These are phyloP conservation scores for Fragilariopsis cylindrus DNA, from an alignment of 108 stramenopile species.

Conservation along the genomic window DNA sequence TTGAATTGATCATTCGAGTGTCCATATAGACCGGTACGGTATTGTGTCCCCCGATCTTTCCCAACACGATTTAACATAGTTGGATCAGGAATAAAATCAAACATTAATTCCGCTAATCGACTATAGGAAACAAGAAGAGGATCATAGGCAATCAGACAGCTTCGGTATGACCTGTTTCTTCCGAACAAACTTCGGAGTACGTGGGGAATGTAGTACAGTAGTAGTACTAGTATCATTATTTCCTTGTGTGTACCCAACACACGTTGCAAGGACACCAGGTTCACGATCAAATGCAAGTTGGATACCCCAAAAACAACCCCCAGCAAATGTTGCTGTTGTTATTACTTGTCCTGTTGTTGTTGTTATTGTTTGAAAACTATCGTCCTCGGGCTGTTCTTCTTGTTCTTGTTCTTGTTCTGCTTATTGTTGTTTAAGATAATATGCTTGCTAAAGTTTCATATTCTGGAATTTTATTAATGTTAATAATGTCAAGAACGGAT, in stretches of 20 bases:
- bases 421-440: no score
- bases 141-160: conserved; percentile 76
- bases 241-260: conserved; percentile 82
- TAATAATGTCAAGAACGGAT: no score
- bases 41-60: conserved; percentile 69
- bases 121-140: conserved; percentile 40
- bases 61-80: background rate
- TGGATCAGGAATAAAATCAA: no score
- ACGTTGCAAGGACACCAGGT: conserved; percentile 70
- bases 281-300: conserved; percentile 80
- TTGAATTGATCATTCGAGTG: conserved; percentile 59
- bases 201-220: conserved; percentile 39
- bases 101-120: no score
- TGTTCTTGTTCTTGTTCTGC: no score
- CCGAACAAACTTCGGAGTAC: conserved; percentile 69
- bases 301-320: conserved; percentile 87
- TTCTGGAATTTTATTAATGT: no score
- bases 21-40: conserved; percentile 77
- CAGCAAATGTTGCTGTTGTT: conserved; percentile 70
- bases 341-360: background rate
- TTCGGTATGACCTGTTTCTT: conserved; percentile 78
- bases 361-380: no score
- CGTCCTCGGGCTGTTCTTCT: no score
- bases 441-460: no score
- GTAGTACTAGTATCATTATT: background rate